Base-by-base conservation (phyloP, 345 rosid genomes). In the Ceriops zippeliana region DNA sequence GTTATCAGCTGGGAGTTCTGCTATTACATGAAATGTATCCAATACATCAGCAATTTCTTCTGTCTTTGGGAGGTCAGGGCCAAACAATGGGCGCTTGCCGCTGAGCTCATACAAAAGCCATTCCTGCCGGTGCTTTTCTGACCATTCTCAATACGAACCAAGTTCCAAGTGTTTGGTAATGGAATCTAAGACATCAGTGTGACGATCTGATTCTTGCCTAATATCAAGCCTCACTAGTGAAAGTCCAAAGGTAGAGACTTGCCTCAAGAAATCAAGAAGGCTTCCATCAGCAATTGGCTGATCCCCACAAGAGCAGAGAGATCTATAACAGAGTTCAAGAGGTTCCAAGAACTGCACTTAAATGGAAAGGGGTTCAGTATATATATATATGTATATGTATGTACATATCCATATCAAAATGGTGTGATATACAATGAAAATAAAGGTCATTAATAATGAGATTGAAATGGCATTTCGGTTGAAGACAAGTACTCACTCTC, bases 171-270 rank as follows among this genome's bases (percentile, higher is more conserved):
- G 98, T 79, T 79, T 84, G 52, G 98, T 90, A 59, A 93, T 86
- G 59, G 98, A 93, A 78, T 93, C 90, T 30, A 93, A 70, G 78
- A 89, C 97, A 86, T 93, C 97, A 17, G 97, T 93, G 79, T 93
- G 97, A 42, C 98, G 89, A 34, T 93, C 97, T 0, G 98, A 93
- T 67, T 93, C 98, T 83, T 93, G 98, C 75, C 98, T 81, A n/a
- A 93, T 93, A 79, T 93, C 98, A 60, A 93, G 93, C 72, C 89
- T 89, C 61, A 90, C 97, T 38, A 93, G 82, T 57, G 97, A 86
- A 60, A 93, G 88, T 58, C 98, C 98, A 67, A 93, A 90, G 52
- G 96, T 93, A 28, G 97, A 93, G 56, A 89, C 96, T 89, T 93
- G 98, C 78, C 98, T 83, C 80, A 90, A 73, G 86, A 93, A 90